A percentile compares a stretch with the other conserved stretches of the same genome.
Conservation (phyloP, 768 basidiomycete species). For the Podaxis sp. region DNA sequence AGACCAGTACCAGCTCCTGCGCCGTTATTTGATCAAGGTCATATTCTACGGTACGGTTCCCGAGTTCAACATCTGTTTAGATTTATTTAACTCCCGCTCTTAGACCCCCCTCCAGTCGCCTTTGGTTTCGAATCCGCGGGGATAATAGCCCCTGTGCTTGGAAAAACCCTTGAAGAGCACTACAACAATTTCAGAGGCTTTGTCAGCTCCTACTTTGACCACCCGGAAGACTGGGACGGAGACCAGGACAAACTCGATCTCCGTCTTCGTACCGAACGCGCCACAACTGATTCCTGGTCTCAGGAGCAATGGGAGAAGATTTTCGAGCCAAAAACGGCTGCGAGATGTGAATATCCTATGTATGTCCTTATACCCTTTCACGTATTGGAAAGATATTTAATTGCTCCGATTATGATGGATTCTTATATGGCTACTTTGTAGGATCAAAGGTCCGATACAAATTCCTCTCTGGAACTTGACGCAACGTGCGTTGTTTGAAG, state of each 20-base stretch:
- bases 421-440: conserved; percentile 3
- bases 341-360: conserved; percentile 23
- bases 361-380: conserved; percentile 14
- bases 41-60: conserved; percentile 31
- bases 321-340: conserved; percentile 18
- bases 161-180: conserved; percentile 23
- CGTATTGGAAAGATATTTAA: neutral
- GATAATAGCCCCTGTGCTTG: conserved; percentile 24
- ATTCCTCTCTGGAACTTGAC: conserved; percentile 18
- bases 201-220: conserved; percentile 31
- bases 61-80: neutral
- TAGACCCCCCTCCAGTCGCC: conserved; percentile 32
- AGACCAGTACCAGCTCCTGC: conserved; percentile 24
- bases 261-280: conserved; percentile 19
- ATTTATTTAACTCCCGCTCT: neutral
- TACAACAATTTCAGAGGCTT: conserved; percentile 26
- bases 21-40: conserved; percentile 30
- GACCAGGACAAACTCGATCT: conserved; percentile 23
- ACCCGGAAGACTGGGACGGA: conserved; percentile 20
- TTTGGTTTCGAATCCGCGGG: conserved; percentile 26
- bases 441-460: conserved; percentile 26
- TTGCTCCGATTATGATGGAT: neutral
- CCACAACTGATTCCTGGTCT: conserved; percentile 24
- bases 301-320: conserved; percentile 21
- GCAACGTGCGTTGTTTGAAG: conserved; percentile 24